Evolutionary conservation across 352 stramenopile genomes (phyloP), one percentile per base, ranked within the genome.

Genomic region (Pilasporangium apinafurcum): DNA sequence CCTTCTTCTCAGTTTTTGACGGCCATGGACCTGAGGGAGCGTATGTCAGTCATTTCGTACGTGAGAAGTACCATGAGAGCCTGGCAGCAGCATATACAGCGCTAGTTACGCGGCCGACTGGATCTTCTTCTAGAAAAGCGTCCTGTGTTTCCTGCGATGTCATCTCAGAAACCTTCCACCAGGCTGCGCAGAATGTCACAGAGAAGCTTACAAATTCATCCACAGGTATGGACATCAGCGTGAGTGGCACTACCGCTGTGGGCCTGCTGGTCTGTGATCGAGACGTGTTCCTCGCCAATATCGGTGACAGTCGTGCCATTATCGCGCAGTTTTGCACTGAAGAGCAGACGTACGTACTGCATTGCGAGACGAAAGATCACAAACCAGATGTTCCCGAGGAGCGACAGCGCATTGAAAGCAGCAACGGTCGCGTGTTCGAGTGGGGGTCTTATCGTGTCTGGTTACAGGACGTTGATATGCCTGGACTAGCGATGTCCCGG

Each of bases 391-490:
- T 76, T 2, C 59, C 66, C 0, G 68, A 82, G 12, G 81, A 95
- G 50, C 54, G 68, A 7, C 53, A 68, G 17, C 78, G 83, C 3
- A 92, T 95, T 31, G 59, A 88, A 32, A 54, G 48, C 3, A 70
- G 59, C 24, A 83, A 87, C 37, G 83, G 83, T 24, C 81, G 83
- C 14, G 81, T 95, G 1, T 92, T 91, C 39, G 80, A 86, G 46
- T 91, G 68, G 71, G 83, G 73, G 5, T 76, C 67, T 14, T 83
- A 58, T 44, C 76, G 83, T 16, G 83, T 93, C 10, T 95, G 83
- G 83, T 65, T 95, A 13, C 64, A 89, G 47, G 79, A 95, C 45
- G 66, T 90, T 8, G 76, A 90, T 45, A 86, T 90, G 70, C 83
- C 83, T 4, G 83, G 83, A 8, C 56, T 95, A 9, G 83, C 78